Percentiles rank a stretch among this genome's conserved stretches.
phyloP scores from a whole-genome alignment of 2,329 filamentous ascomycete species.

The Diaporthe citrichinensis region DNA sequence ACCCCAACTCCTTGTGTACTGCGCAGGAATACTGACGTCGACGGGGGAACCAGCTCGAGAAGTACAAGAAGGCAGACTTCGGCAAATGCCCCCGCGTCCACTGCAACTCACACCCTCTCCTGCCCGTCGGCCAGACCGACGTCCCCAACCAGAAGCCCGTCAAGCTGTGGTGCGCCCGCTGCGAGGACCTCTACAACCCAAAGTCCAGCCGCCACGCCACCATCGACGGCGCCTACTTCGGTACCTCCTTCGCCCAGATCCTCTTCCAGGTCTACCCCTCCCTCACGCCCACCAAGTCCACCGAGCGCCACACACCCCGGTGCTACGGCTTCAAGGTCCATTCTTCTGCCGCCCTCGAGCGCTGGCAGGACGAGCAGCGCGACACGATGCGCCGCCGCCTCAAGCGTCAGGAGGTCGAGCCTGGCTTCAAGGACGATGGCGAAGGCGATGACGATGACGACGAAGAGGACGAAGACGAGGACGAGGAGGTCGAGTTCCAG shows the following conservation, averaged over 20 bases:
- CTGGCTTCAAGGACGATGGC: conserved; percentile 81
- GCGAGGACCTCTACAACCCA: conserved; percentile 98
- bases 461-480: conserved; percentile 71
- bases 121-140: conserved; percentile 96
- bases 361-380: conserved; percentile 89
- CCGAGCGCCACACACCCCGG: conserved; percentile 87
- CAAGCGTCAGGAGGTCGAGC: conserved; percentile 79
- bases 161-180: conserved; percentile 96
- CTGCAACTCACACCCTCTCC: conserved; percentile 91
- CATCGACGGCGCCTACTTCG: conserved; percentile 98
- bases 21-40: background rate
- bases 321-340: conserved; percentile 98
- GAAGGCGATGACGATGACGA: conserved; percentile 74
- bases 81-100: conserved; percentile 97
- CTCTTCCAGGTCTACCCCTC: conserved; percentile 98
- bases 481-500: conserved; percentile 57
- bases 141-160: conserved; percentile 89
- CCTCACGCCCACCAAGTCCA: conserved; percentile 87
- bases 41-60: conserved; percentile 81
- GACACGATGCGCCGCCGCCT: conserved; percentile 87
- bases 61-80: conserved; percentile 98
- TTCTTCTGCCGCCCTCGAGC: conserved; percentile 85
- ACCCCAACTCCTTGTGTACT: background rate
- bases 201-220: conserved; percentile 96
- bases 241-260: conserved; percentile 98